These are phyloP conservation scores for Cadophora sp. DNA, from an alignment of 2,329 filamentous ascomycete genomes.

Conservation along the genomic window DNA sequence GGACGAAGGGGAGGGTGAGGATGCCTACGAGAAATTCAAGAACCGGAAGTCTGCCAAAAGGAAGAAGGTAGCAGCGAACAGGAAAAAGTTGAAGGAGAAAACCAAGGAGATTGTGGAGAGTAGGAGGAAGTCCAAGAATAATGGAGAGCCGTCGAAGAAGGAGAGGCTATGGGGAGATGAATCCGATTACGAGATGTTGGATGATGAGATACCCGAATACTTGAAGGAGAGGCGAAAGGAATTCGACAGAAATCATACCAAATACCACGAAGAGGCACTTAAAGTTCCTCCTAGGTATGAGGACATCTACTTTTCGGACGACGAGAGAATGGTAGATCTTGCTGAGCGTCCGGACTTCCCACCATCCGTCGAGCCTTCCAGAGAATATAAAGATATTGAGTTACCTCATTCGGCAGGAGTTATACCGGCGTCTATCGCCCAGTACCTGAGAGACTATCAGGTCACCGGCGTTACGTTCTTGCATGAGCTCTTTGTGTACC, in stretches of 20 bases:
- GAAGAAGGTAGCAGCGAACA: slow-evolving; percentile 57
- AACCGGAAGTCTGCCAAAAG: slow-evolving; percentile 61
- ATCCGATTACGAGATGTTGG: slow-evolving; percentile 41
- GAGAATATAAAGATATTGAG: slow-evolving; percentile 76
- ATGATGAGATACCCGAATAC: slow-evolving; percentile 70
- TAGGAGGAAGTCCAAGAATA: slow-evolving; percentile 37
- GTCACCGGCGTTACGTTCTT: slow-evolving; percentile 84
- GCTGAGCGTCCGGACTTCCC: slow-evolving; percentile 75
- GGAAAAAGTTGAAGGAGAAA: slow-evolving; percentile 52
- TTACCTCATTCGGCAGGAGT: slow-evolving; percentile 78
- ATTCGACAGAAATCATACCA: slow-evolving; percentile 69
- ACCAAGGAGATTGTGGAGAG: slow-evolving; percentile 48
- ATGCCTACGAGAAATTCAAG: slow-evolving; percentile 69
- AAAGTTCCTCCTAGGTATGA: slow-evolving; percentile 80
- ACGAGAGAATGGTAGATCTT: slow-evolving; percentile 65
- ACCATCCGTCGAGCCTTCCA: slow-evolving; percentile 65
- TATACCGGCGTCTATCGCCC: slow-evolving; percentile 88
- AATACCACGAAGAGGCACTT: slow-evolving; percentile 71
- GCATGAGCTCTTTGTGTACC: slow-evolving; percentile 87
- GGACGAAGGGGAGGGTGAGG: slow-evolving; percentile 66
- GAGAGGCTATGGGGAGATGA: slow-evolving; percentile 41
- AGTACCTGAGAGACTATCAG: slow-evolving; percentile 92
- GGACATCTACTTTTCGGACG: slow-evolving; percentile 77
- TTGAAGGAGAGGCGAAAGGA: slow-evolving; percentile 69
- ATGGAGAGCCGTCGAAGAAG: slow-evolving; percentile 37